These are phyloP conservation scores for Saprolegnia parasitica DNA, from an alignment of 352 stramenopile species.

Conservation along the genomic window DNA sequence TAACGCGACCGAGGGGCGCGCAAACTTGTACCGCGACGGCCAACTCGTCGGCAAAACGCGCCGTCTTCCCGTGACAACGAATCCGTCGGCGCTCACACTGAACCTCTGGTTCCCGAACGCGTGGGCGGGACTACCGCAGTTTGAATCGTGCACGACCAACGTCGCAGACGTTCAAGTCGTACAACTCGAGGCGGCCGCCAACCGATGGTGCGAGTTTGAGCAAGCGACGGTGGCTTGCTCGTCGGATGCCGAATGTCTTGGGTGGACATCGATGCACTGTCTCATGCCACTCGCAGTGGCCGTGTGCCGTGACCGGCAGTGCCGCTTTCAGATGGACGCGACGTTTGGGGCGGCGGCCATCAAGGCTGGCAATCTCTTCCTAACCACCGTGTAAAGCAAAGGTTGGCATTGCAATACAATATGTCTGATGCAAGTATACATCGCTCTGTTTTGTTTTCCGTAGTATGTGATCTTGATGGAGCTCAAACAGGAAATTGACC, in stretches of 20 bases:
- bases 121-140: slow-evolving; percentile 49
- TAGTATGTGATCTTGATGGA: no score
- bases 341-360: slow-evolving; percentile 15
- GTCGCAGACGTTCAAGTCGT: slow-evolving; percentile 54
- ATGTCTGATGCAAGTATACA: no score
- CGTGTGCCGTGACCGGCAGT: slow-evolving; percentile 33
- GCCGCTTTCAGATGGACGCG: slow-evolving; percentile 18
- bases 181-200: slow-evolving; percentile 48
- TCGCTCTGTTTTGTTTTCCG: no score
- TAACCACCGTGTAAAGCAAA: background rate
- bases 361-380: background rate
- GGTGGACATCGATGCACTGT: slow-evolving; percentile 47
- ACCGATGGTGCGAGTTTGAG: slow-evolving; percentile 62
- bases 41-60: slow-evolving; percentile 45
- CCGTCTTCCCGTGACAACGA: background rate
- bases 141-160: slow-evolving; percentile 44
- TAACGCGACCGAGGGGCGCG: slow-evolving; percentile 45
- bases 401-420: no score
- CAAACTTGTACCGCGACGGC: slow-evolving; percentile 62
- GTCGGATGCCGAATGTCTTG: slow-evolving; percentile 38
- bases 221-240: slow-evolving; percentile 36
- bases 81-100: slow-evolving; percentile 34
- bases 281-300: slow-evolving; percentile 63
- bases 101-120: slow-evolving; percentile 71
- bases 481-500: no score